Percentiles rank a stretch among this genome's conserved stretches.
Conservation (phyloP, 768 basidiomycete species). For the Astraeus odoratus region DNA sequence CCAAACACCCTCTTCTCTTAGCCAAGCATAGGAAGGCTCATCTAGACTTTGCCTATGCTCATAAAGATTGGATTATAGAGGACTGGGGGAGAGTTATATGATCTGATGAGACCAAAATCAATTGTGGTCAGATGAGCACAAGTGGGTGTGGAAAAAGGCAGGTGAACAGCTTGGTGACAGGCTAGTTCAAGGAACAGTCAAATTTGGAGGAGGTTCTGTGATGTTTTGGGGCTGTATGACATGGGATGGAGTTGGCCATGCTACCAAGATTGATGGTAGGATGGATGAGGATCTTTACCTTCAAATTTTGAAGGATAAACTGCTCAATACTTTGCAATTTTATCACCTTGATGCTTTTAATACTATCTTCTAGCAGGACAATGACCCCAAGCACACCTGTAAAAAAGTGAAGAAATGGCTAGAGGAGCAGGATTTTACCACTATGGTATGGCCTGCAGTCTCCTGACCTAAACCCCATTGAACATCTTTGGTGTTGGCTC, state of each 20-base stretch:
- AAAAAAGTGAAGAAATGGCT: neutral
- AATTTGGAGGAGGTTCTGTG: neutral
- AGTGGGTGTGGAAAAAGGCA: slow-evolving; percentile 2
- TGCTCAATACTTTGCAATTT: no score
- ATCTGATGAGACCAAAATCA: slow-evolving; percentile 25
- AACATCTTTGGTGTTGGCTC: neutral
- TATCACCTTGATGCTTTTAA: no score
- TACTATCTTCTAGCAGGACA: no score
- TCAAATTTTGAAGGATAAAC: no score
- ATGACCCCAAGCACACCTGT: no score
- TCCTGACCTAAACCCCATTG: neutral
- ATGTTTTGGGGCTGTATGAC: neutral
- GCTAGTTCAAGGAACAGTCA: neutral
- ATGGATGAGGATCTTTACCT: no score
- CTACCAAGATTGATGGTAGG: no score
- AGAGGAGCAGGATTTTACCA: neutral
- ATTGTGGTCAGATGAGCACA: slow-evolving; percentile 25
- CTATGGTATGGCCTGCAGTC: neutral
- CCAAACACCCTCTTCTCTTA: neutral
- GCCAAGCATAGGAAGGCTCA: neutral
- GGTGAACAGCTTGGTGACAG: neutral
- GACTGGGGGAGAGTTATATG: slow-evolving; percentile 13
- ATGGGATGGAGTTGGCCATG: neutral
- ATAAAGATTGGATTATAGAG: slow-evolving; percentile 14
- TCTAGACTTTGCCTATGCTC: slow-evolving; percentile 4